phyloP scores from a whole-genome alignment of 2,329 filamentous ascomycete genomes.

The Penicillium sp. region DNA sequence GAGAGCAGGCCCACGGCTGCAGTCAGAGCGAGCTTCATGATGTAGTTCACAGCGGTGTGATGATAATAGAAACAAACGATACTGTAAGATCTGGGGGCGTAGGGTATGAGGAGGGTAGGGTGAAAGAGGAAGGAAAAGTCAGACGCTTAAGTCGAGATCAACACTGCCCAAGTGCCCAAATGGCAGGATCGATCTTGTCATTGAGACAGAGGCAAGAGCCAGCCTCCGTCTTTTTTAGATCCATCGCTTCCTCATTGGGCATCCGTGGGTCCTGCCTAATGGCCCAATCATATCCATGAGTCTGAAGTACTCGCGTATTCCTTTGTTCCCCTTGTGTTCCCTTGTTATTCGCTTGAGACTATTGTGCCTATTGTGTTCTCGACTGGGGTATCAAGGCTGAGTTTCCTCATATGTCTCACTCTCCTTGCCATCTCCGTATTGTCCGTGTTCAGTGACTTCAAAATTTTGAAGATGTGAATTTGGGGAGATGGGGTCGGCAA shows the following conservation, averaged over 20 bases:
- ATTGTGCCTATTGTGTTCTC: too few species aligned
- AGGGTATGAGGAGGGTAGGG: not conserved
- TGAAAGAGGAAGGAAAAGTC: not conserved
- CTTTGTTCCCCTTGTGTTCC: not conserved
- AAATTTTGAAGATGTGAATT: not conserved
- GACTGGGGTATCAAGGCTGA: too few species aligned
- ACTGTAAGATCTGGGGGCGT: not conserved
- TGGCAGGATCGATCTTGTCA: conserved; percentile 8
- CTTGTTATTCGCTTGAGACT: too few species aligned
- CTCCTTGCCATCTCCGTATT: not conserved
- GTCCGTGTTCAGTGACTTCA: not conserved
- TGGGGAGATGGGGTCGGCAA: not conserved
- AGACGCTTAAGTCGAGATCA: conserved; percentile 2
- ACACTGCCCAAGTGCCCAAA: not conserved
- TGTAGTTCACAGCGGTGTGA: conserved; percentile 5
- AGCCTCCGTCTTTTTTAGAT: conserved; percentile 17
- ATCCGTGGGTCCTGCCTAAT: conserved; percentile 18
- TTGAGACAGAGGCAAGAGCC: conserved; percentile 11
- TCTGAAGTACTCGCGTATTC: too few species aligned
- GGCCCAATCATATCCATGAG: conserved; percentile 9
- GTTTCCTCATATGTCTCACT: not conserved
- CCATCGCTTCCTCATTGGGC: conserved; percentile 6
- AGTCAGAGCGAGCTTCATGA: conserved; percentile 34
- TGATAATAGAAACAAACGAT: not conserved
- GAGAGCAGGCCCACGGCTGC: conserved; percentile 29